Evolutionary conservation across 2,329 filamentous ascomycete species (phyloP), one percentile per base, ranked within the genome.

Genomic region (Leptographium wingfieldii): DNA sequence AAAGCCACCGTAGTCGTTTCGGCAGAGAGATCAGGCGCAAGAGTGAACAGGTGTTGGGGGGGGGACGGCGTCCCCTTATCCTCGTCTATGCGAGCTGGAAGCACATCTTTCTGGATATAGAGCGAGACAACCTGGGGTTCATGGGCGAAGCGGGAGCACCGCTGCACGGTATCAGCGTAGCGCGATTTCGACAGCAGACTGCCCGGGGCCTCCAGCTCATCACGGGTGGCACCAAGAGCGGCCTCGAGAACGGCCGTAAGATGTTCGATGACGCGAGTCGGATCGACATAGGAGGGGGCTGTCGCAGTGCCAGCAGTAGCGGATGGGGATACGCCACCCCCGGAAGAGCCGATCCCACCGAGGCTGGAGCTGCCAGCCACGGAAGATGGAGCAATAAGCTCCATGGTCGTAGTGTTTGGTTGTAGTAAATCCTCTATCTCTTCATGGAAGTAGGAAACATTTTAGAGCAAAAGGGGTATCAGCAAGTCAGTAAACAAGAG

Each of bases 141-240:
- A 63, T 85, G 84, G 61, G 91, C 91, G 73, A 97, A 97, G 68
- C 92, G 87, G 66, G 85, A 84, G 73, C 92, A 96, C 76, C 90
- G 83, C 70, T 91, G 85, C 60, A 95, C 76, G 7, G 94, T 96
- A 67, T 97, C 92, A 59, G 80, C 76, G 66, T 90, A 82, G 66
- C 80, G 83, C 60, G 79, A 74, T 68, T 85, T 79, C 61, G 91
- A 90, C 63, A 99, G 79, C 73, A 99, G 78, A 76, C 90, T 96
- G 63, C 89, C 91, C 19, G 85, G 77, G 64, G 83, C 82, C 71
- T 92, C 85, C 59, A 99, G 83, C 69, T 99, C 92, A 63, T 83
- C 79, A 69, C 84, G 84, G 60, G 82, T 82, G 67, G 89, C 87
- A 65, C 88, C 88, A 55, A 92, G 80, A 64, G 87, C 87, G 61